A percentile compares a stretch with the other conserved stretches of the same genome.
Evolutionary conservation across 1,139 yeast species (phyloP).

Genomic region (Scheffersomyces lignicola): DNA sequence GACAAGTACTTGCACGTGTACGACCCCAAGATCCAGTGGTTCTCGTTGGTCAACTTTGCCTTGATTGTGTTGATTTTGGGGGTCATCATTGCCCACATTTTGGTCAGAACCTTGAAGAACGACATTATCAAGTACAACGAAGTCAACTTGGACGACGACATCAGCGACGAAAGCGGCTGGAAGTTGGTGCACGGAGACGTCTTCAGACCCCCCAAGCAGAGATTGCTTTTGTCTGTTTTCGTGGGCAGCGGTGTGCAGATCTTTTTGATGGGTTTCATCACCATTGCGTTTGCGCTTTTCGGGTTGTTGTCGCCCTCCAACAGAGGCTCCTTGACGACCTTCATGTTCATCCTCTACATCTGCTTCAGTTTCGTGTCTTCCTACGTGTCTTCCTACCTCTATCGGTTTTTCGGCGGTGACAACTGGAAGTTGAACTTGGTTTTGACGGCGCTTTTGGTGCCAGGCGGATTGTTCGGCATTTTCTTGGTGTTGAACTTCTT

Average conservation of each 20-base stretch:
- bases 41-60: constrained; percentile 82
- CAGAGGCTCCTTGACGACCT: constrained; percentile 90
- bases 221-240: constrained; percentile 72
- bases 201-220: constrained; percentile 77
- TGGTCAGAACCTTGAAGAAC: constrained; percentile 75
- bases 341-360: constrained; percentile 81
- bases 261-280: constrained; percentile 70
- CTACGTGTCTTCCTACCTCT: constrained; percentile 78
- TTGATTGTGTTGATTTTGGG: constrained; percentile 77
- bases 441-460: constrained; percentile 81
- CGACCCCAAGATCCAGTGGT: constrained; percentile 95
- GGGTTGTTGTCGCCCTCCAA: constrained; percentile 93
- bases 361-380: constrained; percentile 81
- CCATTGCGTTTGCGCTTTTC: constrained; percentile 78
- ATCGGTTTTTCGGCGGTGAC: constrained; percentile 90
- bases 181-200: constrained; percentile 94
- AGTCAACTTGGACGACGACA: constrained; percentile 81
- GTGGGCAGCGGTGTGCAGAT: constrained; percentile 91
- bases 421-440: constrained; percentile 85
- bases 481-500: constrained; percentile 79
- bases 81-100: constrained; percentile 74
- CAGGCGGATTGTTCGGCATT: constrained; percentile 66
- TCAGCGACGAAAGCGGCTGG: constrained; percentile 97
- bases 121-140: constrained; percentile 91
- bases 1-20: constrained; percentile 90